A percentile compares a stretch with the other conserved stretches of the same genome.
phyloP scores from a whole-genome alignment of 768 basidiomycete species.

The Roridomyces roridus region DNA sequence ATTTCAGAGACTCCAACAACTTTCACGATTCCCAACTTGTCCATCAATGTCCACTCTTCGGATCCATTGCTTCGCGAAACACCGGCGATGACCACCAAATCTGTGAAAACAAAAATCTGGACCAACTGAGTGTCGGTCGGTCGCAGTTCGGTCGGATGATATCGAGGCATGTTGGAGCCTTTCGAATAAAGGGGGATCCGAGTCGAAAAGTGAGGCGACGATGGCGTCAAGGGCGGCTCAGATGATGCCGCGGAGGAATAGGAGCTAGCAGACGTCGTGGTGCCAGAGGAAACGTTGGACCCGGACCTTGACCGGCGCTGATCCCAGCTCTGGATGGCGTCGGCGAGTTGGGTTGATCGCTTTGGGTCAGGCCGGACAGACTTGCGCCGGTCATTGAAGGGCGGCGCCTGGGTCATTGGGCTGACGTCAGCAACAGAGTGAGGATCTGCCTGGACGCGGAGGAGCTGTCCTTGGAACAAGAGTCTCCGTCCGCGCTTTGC shows the following conservation, averaged over 20 bases:
- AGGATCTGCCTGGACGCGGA: constrained; percentile 30
- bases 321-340: constrained; percentile 54
- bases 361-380: background rate
- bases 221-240: constrained; percentile 8
- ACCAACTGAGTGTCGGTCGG: constrained; percentile 3
- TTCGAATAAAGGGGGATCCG: background rate
- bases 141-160: background rate
- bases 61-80: constrained; percentile 2
- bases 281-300: constrained; percentile 28
- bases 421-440: background rate
- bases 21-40: constrained; percentile 9
- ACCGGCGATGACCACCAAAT: constrained; percentile 16
- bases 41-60: constrained; percentile 20
- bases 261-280: background rate
- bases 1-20: constrained; percentile 13
- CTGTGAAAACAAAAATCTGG: constrained; percentile 23
- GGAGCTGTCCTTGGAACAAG: constrained; percentile 68
- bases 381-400: background rate
- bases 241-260: constrained; percentile 15
- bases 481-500: constrained; percentile 78
- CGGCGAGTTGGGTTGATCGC: constrained; percentile 40
- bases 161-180: background rate
- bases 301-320: constrained; percentile 47
- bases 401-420: background rate
- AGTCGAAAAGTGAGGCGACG: constrained; percentile 9